Conservation (phyloP, 1,284 basidiomycete species). For the Vanrija humicola region DNA sequence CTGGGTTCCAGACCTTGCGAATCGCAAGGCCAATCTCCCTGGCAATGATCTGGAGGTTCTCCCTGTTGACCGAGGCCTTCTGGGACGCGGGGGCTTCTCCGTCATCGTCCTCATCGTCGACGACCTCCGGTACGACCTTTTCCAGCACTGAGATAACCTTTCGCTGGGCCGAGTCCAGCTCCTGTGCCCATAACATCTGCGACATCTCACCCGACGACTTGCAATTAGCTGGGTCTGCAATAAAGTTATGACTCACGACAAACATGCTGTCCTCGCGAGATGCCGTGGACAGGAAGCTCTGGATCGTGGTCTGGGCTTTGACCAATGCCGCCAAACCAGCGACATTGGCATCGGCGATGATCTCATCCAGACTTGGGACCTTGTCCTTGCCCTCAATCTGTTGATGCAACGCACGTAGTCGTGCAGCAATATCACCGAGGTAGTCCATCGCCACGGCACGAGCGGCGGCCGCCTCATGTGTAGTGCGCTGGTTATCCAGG, state of each 20-base stretch:
- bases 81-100: slow-evolving; percentile 16
- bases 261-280: slow-evolving; percentile 37
- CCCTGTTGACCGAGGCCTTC: slow-evolving; percentile 10
- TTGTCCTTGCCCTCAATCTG: slow-evolving; percentile 14
- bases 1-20: slow-evolving; percentile 28
- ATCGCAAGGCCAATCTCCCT: slow-evolving; percentile 20
- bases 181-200: slow-evolving; percentile 35
- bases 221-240: background rate
- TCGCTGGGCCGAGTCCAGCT: slow-evolving; percentile 28
- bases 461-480: slow-evolving; percentile 69
- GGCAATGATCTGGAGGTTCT: slow-evolving; percentile 23
- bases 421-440: slow-evolving; percentile 82
- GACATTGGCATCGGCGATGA: slow-evolving; percentile 56
- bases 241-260: slow-evolving; percentile 14
- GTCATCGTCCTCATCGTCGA: slow-evolving; percentile 14
- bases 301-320: slow-evolving; percentile 50
- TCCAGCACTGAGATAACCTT: slow-evolving; percentile 28
- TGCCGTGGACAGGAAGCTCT: slow-evolving; percentile 42
- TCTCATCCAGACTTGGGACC: slow-evolving; percentile 63
- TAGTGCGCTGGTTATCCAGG: slow-evolving; percentile 73
- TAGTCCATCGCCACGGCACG: slow-evolving; percentile 89
- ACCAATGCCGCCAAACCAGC: slow-evolving; percentile 60
- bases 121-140: slow-evolving; percentile 26
- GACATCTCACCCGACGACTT: slow-evolving; percentile 34
- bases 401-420: slow-evolving; percentile 58